A percentile compares a stretch with the other conserved stretches of the same genome.
These are phyloP conservation scores for Phytophthora pinifolia DNA, from an alignment of 352 stramenopile genomes.

Conservation along the genomic window DNA sequence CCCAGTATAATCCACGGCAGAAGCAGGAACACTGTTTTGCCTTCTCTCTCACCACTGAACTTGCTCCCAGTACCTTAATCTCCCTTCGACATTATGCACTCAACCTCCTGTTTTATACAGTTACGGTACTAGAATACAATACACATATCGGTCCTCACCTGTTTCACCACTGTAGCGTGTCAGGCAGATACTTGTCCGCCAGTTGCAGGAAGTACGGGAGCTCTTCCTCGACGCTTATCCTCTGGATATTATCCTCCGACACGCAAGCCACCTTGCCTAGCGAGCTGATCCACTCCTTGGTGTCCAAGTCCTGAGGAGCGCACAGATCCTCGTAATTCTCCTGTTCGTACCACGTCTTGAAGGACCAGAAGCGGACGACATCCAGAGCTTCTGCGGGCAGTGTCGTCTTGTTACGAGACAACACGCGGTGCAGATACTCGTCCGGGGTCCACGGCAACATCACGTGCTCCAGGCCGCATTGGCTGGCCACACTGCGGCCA, in stretches of 20 bases:
- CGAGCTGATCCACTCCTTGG: conserved; percentile 68
- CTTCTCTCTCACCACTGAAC: not conserved
- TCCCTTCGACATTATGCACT: not conserved
- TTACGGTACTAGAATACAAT: conserved; percentile 3
- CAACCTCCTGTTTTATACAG: conserved; percentile 10
- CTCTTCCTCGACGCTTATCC: conserved; percentile 33
- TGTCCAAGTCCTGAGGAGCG: conserved; percentile 48
- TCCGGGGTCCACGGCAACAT: conserved; percentile 75
- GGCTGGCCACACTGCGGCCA: conserved; percentile 6
- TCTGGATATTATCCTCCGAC: conserved; percentile 43
- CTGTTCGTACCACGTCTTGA: conserved; percentile 66
- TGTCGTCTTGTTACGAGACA: conserved; percentile 62
- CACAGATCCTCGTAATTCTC: conserved; percentile 55
- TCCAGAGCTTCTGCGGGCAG: conserved; percentile 66
- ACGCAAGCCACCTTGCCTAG: conserved; percentile 39
- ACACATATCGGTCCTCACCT: conserved; percentile 1
- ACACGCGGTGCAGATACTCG: conserved; percentile 72
- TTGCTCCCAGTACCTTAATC: conserved; percentile 7
- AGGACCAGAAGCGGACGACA: conserved; percentile 71
- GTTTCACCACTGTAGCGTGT: conserved; percentile 71
- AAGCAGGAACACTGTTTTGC: conserved; percentile 6
- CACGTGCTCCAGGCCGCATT: conserved; percentile 41
- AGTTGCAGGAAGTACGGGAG: conserved; percentile 73
- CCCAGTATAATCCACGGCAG: conserved; percentile 19
- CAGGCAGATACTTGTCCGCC: conserved; percentile 71